phyloP scores from a whole-genome alignment of 2,329 filamentous ascomycete species.

The Dactylonectria estremocensis region DNA sequence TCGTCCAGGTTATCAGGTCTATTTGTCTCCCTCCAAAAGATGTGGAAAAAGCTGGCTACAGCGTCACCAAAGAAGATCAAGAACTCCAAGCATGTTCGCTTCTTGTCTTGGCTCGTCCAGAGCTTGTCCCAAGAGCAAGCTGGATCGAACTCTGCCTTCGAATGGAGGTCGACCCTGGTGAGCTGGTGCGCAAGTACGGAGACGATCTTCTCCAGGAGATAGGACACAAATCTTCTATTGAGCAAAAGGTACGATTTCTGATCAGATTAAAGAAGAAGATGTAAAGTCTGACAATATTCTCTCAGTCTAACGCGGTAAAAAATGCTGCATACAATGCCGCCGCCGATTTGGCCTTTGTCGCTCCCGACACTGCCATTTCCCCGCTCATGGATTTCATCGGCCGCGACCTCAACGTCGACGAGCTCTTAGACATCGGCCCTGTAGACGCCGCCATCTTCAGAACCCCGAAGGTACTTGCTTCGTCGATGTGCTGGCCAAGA shows the following conservation, averaged over 20 bases:
- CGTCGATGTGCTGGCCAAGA: constrained; percentile 91
- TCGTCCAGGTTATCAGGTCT: constrained; percentile 73
- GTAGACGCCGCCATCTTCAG: constrained; percentile 94
- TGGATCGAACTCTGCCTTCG: constrained; percentile 94
- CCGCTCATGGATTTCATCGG: constrained; percentile 82
- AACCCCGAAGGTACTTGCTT: constrained; percentile 90
- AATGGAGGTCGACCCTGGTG: constrained; percentile 86
- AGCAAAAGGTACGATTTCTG: constrained; percentile 66
- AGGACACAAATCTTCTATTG: constrained; percentile 61
- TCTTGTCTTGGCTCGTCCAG: constrained; percentile 82
- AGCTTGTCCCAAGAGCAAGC: constrained; percentile 81
- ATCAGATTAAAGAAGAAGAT: not conserved
- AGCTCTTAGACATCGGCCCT: constrained; percentile 82
- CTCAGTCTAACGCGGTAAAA: constrained; percentile 62
- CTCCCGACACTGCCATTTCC: constrained; percentile 85
- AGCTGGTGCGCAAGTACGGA: constrained; percentile 76
- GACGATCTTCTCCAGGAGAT: constrained; percentile 79
- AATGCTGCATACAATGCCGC: constrained; percentile 86
- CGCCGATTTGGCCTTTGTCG: constrained; percentile 93
- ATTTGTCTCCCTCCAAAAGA: constrained; percentile 75
- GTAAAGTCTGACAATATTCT: constrained; percentile 27
- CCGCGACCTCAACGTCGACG: constrained; percentile 78
- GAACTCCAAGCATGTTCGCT: constrained; percentile 82
- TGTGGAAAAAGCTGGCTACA: constrained; percentile 58
- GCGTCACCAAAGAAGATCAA: constrained; percentile 65